Conservation (phyloP, 371 early-diverging fungal species). For the Mucor irregularis region DNA sequence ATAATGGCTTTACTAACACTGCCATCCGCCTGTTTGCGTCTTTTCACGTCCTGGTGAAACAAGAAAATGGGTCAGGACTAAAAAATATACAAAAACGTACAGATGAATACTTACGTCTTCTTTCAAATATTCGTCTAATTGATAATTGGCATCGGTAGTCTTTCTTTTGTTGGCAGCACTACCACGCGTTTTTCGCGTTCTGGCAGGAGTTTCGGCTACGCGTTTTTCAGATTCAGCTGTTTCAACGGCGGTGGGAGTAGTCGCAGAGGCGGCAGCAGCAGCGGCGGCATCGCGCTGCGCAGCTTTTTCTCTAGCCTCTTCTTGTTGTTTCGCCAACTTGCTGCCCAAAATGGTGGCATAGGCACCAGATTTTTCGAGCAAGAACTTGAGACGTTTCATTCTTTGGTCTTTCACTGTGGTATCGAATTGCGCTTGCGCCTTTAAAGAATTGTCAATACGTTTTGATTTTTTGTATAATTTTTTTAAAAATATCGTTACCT, state of each 20-base stretch:
- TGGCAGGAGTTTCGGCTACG: neutral
- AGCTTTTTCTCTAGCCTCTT: conserved; percentile 64
- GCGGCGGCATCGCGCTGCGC: conserved; percentile 31
- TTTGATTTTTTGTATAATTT: conserved; percentile 1
- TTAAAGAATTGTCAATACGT: neutral
- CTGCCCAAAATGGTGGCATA: conserved; percentile 80
- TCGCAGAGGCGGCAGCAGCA: conserved; percentile 10
- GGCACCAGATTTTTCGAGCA: conserved; percentile 80
- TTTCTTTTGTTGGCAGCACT: conserved; percentile 15
- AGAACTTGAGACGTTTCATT: conserved; percentile 75
- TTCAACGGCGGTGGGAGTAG: neutral
- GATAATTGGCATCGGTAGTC: conserved; percentile 48
- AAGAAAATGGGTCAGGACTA: neutral
- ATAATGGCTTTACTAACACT: conserved; percentile 36
- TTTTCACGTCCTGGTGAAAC: conserved; percentile 46
- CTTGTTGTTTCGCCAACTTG: conserved; percentile 77
- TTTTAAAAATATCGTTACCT: conserved; percentile 40
- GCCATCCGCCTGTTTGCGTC: conserved; percentile 36
- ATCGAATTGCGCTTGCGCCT: conserved; percentile 64
- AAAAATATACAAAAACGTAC: neutral
- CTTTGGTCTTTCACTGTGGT: conserved; percentile 66
- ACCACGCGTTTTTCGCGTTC: conserved; percentile 3
- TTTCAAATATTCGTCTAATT: conserved; percentile 60
- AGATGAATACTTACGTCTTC: conserved; percentile 39
- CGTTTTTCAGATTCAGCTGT: neutral